Base-by-base conservation (phyloP, 1,139 yeast species). In the Blastobotrys raffinosifermentans region DNA sequence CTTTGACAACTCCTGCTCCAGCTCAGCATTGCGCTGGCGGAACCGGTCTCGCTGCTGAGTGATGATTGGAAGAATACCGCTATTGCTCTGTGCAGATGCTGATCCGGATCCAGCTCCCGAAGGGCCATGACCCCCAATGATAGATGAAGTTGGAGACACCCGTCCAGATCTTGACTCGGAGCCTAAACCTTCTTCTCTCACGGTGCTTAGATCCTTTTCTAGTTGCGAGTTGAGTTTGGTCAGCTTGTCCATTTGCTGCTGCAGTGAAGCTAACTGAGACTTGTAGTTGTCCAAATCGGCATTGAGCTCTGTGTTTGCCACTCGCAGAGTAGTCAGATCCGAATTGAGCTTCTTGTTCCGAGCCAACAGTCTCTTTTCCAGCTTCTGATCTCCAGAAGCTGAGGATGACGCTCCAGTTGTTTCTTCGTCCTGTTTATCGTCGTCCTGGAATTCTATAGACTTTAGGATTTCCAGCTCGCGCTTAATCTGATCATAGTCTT, bases 21-120 rank as follows among this genome's bases (percentile, higher is more conserved):
- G 69, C 54, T 86, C 96, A 39, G 73, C 74, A 51, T 82, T 86
- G 41, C 89, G 72, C 20, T 76, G 74, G 50, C 94, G 76, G 67
- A 89, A 87, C 46, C 97, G 69, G 58, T 91, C 97, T 58, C 98
- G 75, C 63, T 91, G 98, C 53, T 91, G 89, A 16, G 96, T 87
- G 21, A 91, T 77, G 37, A 91, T 86, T 0, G 95, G 94, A 32
- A 91, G 63, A 29, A 91, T 80, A 0, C 86, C 72, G 4, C 67
- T 56, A 29, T 72, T 56, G 15, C 39, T 41, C 14, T 27, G n/a
- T 4, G 41, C 23, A 11, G 37, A 15, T 4, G 37, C 31, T 19
- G 38, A 33, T 8, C 40, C 31, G 7, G 40, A 39, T 9, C n/a
- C 44, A 9, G 34, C 16, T 9, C 16, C 33, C 16, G 41, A 31